phyloP scores from a whole-genome alignment of 2,329 filamentous ascomycete genomes.

The Claviceps spartinae region DNA sequence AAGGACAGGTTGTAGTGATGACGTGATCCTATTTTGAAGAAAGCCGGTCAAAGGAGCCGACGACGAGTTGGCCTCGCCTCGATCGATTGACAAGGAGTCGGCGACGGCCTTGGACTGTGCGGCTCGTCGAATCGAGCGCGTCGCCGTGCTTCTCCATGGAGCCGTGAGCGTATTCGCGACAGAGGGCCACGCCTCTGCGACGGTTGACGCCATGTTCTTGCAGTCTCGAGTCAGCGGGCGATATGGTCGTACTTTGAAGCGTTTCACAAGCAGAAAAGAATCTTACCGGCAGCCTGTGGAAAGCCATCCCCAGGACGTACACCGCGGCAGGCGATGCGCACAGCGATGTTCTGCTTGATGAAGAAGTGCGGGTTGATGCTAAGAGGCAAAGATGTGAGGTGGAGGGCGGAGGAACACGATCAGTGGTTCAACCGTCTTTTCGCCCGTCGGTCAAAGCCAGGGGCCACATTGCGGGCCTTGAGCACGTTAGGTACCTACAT shows the following conservation, averaged over 20 bases:
- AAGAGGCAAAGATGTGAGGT: neutral
- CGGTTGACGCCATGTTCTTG: slow-evolving; percentile 28
- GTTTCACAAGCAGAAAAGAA: too few species aligned
- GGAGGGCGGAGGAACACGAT: neutral
- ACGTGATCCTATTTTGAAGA: slow-evolving; percentile 12
- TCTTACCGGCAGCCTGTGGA: slow-evolving; percentile 18
- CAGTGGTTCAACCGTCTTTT: neutral
- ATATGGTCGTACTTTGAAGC: too few species aligned
- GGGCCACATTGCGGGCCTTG: neutral
- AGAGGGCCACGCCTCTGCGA: slow-evolving; percentile 32
- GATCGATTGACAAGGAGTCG: slow-evolving; percentile 1
- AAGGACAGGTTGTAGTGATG: neutral
- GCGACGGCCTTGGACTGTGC: slow-evolving; percentile 2
- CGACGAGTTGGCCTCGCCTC: slow-evolving; percentile 8
- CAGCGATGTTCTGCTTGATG: neutral
- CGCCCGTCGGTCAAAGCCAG: neutral
- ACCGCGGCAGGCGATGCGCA: neutral
- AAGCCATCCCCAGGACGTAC: slow-evolving; percentile 12
- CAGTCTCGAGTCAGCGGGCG: slow-evolving; percentile 9
- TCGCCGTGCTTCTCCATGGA: slow-evolving; percentile 17
- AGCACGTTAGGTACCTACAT: too few species aligned
- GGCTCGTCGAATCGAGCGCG: slow-evolving; percentile 4
- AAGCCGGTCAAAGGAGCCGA: slow-evolving; percentile 15
- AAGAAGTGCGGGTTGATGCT: neutral
- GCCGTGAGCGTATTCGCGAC: slow-evolving; percentile 26